Evolutionary conservation across 2,329 filamentous ascomycete genomes (phyloP), one percentile per base, ranked within the genome.

Genomic region (Hypoxylon sp.): DNA sequence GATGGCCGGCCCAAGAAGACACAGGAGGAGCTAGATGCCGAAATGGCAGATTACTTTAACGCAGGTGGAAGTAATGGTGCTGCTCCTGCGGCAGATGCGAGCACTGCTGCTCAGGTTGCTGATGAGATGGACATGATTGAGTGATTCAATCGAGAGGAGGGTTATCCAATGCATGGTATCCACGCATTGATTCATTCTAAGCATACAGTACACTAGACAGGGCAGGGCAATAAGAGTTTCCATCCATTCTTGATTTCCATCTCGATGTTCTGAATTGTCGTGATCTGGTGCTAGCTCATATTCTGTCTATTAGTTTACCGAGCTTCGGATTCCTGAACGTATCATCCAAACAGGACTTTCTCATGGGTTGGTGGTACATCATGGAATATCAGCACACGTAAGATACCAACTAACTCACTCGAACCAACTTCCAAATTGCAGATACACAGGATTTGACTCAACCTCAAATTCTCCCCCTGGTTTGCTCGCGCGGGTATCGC

Each of bases 1-100:
- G 84, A 87, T 56, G 85, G 86, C 39, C 86, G 92, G 51, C 85
- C 89, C 1, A 91, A 88, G 80, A 97, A 97, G 86, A 97, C 94
- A 0, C 91, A 94, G 71, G 92, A 97, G 73, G 93, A 97, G 77
- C 84, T 97, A 41, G 94, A 97, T 77, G 93, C 92, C n/a, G 94
- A 97, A 80, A 97, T 97, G 94, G 93, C 90, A 29, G 93, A 97
- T 76, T 97, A 97, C 79, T 97, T 93, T 83, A 89, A 86, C 29
- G 82, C 81, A 25, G 78, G 78, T 37, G 76, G 73, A 61, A 78
- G 73, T 48, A 75, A 80, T 50, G 79, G 75, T 54, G 78, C 74
- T n/a, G 80, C 78, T 34, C 80, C 76, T 23, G 74, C 77, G 25
- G 74, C 75, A 16, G 72, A 76, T 8, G 71, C 45, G 9, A 30